Percentiles rank a stretch among this genome's conserved stretches.
Evolutionary conservation across 208 protist genomes (phyloP).

Genomic region (Leishmania major): DNA sequence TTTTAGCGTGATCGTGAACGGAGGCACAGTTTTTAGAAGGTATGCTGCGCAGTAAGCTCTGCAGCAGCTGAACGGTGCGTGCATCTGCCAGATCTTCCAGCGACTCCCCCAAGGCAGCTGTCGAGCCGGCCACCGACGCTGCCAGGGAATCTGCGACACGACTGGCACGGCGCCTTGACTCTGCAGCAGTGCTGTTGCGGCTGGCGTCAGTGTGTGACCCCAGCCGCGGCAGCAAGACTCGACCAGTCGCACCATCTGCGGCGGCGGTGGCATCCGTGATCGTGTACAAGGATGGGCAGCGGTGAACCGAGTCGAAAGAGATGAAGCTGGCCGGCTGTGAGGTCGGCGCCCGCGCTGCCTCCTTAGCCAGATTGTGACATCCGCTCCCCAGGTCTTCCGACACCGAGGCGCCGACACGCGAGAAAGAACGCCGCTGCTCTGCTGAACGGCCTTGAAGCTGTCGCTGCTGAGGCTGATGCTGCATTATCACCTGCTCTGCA

Average conservation of each 20-base stretch:
- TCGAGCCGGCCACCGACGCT: no score
- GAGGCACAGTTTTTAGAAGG: neutral
- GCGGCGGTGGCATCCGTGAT: neutral
- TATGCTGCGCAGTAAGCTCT: constrained; percentile 20
- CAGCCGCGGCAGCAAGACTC: neutral
- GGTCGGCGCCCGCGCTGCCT: neutral
- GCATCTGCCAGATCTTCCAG: constrained; percentile 25
- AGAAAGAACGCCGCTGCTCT: neutral
- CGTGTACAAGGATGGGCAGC: neutral
- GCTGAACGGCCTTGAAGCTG: neutral
- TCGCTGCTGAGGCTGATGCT: neutral
- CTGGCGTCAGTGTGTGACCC: neutral
- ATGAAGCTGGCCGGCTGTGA: neutral
- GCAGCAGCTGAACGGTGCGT: constrained; percentile 26
- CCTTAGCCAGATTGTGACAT: no score
- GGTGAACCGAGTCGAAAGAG: neutral
- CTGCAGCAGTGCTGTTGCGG: neutral
- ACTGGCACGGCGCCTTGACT: neutral
- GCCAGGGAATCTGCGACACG: neutral
- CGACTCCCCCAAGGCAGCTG: neutral
- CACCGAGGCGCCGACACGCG: neutral
- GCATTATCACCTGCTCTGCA: constrained; percentile 5
- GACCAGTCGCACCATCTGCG: neutral
- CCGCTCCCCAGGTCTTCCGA: neutral
- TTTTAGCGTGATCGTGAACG: neutral